These are phyloP conservation scores for Fusarium chaquense DNA, from an alignment of 2,329 filamentous ascomycete species.

Conservation along the genomic window DNA sequence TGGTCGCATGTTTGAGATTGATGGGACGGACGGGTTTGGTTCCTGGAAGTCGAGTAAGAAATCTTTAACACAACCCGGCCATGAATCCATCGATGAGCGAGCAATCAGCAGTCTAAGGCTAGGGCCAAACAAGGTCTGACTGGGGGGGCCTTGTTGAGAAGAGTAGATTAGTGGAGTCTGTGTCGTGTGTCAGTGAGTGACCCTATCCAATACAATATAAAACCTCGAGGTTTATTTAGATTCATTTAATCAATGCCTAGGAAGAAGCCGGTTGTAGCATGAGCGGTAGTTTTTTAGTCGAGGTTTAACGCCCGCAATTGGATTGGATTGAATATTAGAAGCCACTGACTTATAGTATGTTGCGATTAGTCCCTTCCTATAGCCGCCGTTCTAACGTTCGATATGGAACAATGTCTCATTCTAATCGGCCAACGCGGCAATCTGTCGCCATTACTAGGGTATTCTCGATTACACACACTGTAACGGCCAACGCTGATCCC, in stretches of 20 bases:
- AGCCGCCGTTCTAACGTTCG: not conserved
- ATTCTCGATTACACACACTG: not conserved
- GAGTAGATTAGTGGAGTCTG: constrained; percentile 32
- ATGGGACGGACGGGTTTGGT: constrained; percentile 55
- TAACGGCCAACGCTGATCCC: constrained; percentile 31
- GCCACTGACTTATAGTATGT: not conserved
- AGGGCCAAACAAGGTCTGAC: constrained; percentile 16
- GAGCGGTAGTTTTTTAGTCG: constrained; percentile 13
- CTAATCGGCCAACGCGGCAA: constrained; percentile 22
- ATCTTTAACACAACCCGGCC: constrained; percentile 17
- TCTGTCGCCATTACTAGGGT: constrained; percentile 20
- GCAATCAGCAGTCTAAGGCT: constrained; percentile 14
- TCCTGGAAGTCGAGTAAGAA: constrained; percentile 38
- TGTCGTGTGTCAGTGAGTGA: constrained; percentile 40
- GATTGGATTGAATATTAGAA: not conserved
- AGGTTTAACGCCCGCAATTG: constrained; percentile 18
- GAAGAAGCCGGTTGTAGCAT: not conserved
- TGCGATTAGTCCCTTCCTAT: not conserved
- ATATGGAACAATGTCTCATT: constrained; percentile 17
- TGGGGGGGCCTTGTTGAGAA: constrained; percentile 32
- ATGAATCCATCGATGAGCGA: constrained; percentile 2
- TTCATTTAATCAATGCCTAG: constrained; percentile 17
- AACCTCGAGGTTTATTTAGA: constrained; percentile 22
- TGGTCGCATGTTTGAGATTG: constrained; percentile 63
- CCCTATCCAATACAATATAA: constrained; percentile 1